Percentiles rank a stretch among this genome's conserved stretches.
Evolutionary conservation across 495 filamentous ascomycete species (phyloP).

Genomic region (Xylaria scruposa): DNA sequence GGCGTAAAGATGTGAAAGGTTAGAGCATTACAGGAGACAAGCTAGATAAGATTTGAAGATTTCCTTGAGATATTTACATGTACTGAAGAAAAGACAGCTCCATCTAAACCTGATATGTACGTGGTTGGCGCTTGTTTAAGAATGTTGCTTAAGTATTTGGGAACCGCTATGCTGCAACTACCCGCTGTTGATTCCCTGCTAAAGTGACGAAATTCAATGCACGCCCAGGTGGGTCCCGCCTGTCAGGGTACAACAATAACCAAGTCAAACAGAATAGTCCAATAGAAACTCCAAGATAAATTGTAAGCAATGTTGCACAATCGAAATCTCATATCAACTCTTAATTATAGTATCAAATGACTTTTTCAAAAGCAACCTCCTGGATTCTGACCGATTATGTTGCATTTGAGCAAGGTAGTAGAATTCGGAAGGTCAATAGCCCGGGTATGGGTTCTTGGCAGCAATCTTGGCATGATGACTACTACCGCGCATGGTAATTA

Average conservation of each 20-base stretch:
- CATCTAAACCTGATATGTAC: background rate
- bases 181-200: background rate
- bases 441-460: too few relatives aligned
- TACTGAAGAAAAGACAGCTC: background rate
- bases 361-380: too few relatives aligned
- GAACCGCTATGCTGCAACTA: background rate
- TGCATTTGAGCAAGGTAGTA: too few relatives aligned
- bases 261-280: too few relatives aligned
- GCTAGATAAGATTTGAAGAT: background rate
- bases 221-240: background rate
- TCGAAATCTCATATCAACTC: too few relatives aligned
- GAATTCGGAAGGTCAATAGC: too few relatives aligned
- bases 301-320: too few relatives aligned
- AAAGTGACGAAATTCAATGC: slow-evolving; percentile 10
- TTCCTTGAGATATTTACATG: background rate
- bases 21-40: background rate
- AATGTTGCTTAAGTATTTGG: background rate
- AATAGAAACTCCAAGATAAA: too few relatives aligned
- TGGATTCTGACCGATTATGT: too few relatives aligned
- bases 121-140: background rate
- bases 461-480: too few relatives aligned
- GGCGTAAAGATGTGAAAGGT: background rate
- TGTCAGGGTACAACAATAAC: too few relatives aligned
- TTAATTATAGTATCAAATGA: too few relatives aligned
- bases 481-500: background rate